Evolutionary conservation across 345 rosid species (phyloP).

Genomic region (Salix purpurea): DNA sequence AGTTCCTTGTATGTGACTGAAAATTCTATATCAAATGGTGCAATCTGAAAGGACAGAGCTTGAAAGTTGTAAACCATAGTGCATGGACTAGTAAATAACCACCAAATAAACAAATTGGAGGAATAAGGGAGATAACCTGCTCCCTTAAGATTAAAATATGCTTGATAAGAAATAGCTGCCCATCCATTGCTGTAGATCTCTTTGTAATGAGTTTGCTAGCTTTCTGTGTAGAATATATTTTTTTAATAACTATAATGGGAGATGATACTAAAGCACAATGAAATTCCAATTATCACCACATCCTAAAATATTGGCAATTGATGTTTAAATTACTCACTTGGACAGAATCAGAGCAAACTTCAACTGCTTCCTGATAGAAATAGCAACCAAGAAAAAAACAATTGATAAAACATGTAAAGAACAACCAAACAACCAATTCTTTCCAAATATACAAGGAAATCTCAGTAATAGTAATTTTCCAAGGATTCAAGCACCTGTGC

Average conservation of each 20-base stretch:
- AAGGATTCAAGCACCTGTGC: constrained; percentile 67
- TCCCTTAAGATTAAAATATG: constrained; percentile 89
- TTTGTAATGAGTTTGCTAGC: constrained; percentile 81
- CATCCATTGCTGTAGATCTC: constrained; percentile 83
- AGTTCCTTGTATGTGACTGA: constrained; percentile 95
- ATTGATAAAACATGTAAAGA: constrained; percentile 12
- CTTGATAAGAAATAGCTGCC: constrained; percentile 91
- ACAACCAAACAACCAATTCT: neutral
- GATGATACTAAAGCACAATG: neutral
- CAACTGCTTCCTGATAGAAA: constrained; percentile 86
- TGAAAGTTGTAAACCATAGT: constrained; percentile 9
- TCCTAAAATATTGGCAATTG: neutral
- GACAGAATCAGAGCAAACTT: constrained; percentile 80
- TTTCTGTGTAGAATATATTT: constrained; percentile 48
- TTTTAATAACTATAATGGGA: neutral
- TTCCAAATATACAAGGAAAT: neutral
- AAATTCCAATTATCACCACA: neutral
- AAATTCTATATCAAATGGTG: constrained; percentile 95
- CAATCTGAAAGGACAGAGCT: constrained; percentile 53
- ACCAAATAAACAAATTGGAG: constrained; percentile 14
- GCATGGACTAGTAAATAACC: constrained; percentile 2
- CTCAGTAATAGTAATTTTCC: neutral
- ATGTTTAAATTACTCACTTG: constrained; percentile 56
- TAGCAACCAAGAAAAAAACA: constrained; percentile 15
- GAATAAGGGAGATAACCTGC: constrained; percentile 52